phyloP scores from a whole-genome alignment of 495 filamentous ascomycete species.

The Tetracladium setigerum region DNA sequence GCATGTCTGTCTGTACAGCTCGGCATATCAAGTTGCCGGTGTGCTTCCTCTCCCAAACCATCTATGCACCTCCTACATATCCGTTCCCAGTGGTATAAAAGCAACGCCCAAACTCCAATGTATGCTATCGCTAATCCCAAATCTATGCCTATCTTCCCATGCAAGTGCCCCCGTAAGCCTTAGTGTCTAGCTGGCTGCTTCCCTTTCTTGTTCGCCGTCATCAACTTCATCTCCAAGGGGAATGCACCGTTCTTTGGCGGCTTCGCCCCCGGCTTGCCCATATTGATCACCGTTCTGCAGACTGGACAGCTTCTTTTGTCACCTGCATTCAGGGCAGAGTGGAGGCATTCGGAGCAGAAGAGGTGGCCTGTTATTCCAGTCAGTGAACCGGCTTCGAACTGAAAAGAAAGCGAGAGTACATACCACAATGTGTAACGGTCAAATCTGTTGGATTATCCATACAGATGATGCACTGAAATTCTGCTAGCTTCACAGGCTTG shows the following conservation, averaged over 20 bases:
- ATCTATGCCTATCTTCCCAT: background rate
- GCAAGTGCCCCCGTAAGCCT: too few species aligned
- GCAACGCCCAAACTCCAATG: background rate
- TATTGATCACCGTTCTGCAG: constrained; percentile 44
- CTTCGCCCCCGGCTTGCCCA: constrained; percentile 37
- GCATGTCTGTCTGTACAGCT: too few species aligned
- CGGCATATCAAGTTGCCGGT: too few species aligned
- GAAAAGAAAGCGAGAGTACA: constrained; percentile 23
- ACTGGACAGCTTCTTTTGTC: constrained; percentile 42
- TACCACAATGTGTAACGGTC: constrained; percentile 80
- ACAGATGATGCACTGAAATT: constrained; percentile 74
- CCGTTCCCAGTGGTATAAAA: too few species aligned
- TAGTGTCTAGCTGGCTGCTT: constrained; percentile 24
- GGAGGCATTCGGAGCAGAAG: constrained; percentile 78
- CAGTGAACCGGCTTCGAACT: background rate
- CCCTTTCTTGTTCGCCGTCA: constrained; percentile 39
- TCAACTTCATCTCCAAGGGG: constrained; percentile 54
- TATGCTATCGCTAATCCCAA: background rate
- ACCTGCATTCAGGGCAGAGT: constrained; percentile 60
- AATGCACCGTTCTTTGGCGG: constrained; percentile 39
- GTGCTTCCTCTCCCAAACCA: background rate
- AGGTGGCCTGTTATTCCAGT: constrained; percentile 56
- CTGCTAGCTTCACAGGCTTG: constrained; percentile 44
- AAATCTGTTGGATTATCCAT: constrained; percentile 69
- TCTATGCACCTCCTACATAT: too few species aligned